Conservation (phyloP, 1,139 yeast genomes). For the Lodderomyces jiufengensis region DNA sequence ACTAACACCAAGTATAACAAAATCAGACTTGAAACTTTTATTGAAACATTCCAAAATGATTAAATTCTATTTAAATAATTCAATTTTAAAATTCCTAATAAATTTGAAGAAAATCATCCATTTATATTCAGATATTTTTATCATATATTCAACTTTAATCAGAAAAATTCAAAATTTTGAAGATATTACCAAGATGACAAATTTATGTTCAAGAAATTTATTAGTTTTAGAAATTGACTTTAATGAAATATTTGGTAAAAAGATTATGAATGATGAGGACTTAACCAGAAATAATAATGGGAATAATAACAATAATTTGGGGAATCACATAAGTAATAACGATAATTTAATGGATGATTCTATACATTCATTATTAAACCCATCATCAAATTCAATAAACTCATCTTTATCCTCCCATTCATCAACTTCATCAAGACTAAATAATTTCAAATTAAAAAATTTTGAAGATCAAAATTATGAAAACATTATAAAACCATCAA, state of each 20-base stretch:
- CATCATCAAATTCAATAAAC: too few relatives aligned
- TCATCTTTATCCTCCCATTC: too few relatives aligned
- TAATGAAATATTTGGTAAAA: constrained; percentile 26
- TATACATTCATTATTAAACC: background rate
- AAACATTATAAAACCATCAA: constrained; percentile 19
- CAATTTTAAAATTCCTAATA: constrained; percentile 26
- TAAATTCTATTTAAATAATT: constrained; percentile 32
- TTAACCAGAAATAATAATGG: background rate
- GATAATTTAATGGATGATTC: too few relatives aligned
- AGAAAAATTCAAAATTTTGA: constrained; percentile 41
- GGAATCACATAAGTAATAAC: too few relatives aligned
- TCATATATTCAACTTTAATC: constrained; percentile 40
- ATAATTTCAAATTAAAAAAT: constrained; percentile 5
- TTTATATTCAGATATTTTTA: constrained; percentile 36
- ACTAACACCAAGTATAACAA: constrained; percentile 19
- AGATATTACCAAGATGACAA: constrained; percentile 38
- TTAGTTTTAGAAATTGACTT: constrained; percentile 32
- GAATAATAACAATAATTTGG: background rate
- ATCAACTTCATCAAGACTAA: background rate
- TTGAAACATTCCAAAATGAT: constrained; percentile 29
- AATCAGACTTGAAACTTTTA: constrained; percentile 25
- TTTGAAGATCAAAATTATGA: constrained; percentile 34
- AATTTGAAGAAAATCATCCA: constrained; percentile 33
- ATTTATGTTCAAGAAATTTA: constrained; percentile 21
- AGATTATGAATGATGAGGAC: constrained; percentile 1